Evolutionary conservation across 805 yeast genomes (phyloP).

Genomic region (Kazachstania bromeliacearum): DNA sequence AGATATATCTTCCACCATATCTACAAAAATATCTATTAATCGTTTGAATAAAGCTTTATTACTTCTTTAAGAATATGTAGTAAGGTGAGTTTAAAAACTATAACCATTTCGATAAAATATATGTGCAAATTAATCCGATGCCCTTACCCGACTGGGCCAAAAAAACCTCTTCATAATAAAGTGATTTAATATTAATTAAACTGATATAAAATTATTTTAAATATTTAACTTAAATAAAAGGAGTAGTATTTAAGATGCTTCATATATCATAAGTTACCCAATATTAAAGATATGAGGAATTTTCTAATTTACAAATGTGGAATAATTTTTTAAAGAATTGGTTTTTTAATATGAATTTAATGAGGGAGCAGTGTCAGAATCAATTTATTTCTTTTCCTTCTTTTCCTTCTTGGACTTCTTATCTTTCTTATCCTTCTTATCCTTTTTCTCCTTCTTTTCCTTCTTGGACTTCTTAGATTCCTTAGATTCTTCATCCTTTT

Average conservation of each 20-base stretch:
- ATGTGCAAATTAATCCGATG: no score
- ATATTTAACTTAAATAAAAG: not conserved
- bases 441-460: slow-evolving; percentile 25
- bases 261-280: not conserved
- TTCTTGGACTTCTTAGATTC: slow-evolving; percentile 31
- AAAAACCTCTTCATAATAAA: no score
- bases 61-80: no score
- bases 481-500: slow-evolving; percentile 26
- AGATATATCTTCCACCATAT: slow-evolving; percentile 16
- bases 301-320: slow-evolving; percentile 18
- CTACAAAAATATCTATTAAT: no score
- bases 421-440: slow-evolving; percentile 21
- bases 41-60: no score
- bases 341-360: no score
- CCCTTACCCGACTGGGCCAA: no score
- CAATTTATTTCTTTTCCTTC: slow-evolving; percentile 16
- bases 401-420: slow-evolving; percentile 30
- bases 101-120: no score
- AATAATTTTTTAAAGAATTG: not conserved
- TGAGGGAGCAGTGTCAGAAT: no score
- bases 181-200: no score
- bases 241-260: not conserved
- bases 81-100: no score
- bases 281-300: slow-evolving; percentile 1
- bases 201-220: no score